A percentile compares a stretch with the other conserved stretches of the same genome.
Evolutionary conservation across 2,329 filamentous ascomycete genomes (phyloP).

Genomic region (Daldinia eschscholtzii): DNA sequence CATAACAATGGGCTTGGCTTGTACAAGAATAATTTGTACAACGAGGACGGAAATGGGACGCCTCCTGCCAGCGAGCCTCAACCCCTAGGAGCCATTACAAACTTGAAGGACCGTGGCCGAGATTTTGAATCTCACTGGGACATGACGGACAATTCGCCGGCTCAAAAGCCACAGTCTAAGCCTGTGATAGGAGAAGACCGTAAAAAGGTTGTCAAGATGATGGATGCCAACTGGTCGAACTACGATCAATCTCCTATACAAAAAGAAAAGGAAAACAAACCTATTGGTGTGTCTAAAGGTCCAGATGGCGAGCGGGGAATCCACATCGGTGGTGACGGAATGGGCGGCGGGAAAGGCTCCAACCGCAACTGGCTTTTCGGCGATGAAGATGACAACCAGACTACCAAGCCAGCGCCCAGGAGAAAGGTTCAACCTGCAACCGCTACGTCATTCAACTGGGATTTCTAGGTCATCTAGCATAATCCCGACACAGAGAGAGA

Average conservation of each 20-base stretch:
- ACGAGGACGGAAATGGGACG: slow-evolving; percentile 63
- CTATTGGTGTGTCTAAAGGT: slow-evolving; percentile 31
- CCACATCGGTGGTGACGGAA: slow-evolving; percentile 71
- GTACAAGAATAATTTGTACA: slow-evolving; percentile 82
- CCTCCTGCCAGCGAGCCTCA: slow-evolving; percentile 55
- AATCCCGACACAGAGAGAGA: slow-evolving; percentile 39
- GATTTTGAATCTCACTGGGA: slow-evolving; percentile 83
- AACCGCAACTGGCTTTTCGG: slow-evolving; percentile 70
- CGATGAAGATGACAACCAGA: slow-evolving; percentile 59
- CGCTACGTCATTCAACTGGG: slow-evolving; percentile 51
- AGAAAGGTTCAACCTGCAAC: slow-evolving; percentile 54
- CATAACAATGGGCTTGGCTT: slow-evolving; percentile 77
- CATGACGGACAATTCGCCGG: slow-evolving; percentile 76
- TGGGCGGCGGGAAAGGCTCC: slow-evolving; percentile 71
- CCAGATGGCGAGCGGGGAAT: slow-evolving; percentile 57
- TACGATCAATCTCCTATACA: slow-evolving; percentile 69
- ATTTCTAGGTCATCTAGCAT: slow-evolving; percentile 51
- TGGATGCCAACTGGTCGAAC: slow-evolving; percentile 73
- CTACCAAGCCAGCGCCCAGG: slow-evolving; percentile 55
- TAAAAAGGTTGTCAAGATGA: slow-evolving; percentile 78
- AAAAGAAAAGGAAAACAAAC: slow-evolving; percentile 68
- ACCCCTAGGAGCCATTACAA: slow-evolving; percentile 76
- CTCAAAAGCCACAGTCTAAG: slow-evolving; percentile 57
- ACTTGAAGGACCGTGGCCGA: slow-evolving; percentile 79
- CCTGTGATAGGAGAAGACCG: slow-evolving; percentile 68